phyloP scores from a whole-genome alignment of 1,139 yeast genomes.

The Saccharomycopsis hybrid region DNA sequence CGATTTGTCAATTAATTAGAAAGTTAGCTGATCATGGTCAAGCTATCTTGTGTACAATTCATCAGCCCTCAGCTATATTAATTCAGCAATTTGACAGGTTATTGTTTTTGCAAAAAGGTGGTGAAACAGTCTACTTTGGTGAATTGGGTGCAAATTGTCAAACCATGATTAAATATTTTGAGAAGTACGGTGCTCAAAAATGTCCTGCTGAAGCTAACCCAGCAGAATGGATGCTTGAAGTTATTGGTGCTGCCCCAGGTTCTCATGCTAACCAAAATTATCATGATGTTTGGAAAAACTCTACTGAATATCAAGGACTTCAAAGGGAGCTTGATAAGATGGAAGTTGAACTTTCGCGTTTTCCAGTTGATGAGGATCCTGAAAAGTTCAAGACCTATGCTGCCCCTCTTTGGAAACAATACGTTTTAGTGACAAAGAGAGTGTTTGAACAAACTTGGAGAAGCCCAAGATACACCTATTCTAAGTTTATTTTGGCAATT shows the following conservation, averaged over 20 bases:
- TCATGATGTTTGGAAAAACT: constrained; percentile 58
- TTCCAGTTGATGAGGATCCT: constrained; percentile 24
- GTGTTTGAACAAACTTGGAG: constrained; percentile 66
- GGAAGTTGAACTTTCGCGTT: constrained; percentile 40
- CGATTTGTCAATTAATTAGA: constrained; percentile 69
- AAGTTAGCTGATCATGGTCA: constrained; percentile 73
- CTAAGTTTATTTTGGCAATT: constrained; percentile 49
- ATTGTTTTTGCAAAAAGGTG: constrained; percentile 66
- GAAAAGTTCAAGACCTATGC: constrained; percentile 30
- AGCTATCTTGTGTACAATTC: constrained; percentile 77
- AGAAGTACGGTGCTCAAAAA: constrained; percentile 52
- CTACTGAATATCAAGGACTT: constrained; percentile 45
- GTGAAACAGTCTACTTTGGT: constrained; percentile 75
- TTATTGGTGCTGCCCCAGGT: constrained; percentile 82
- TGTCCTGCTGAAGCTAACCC: constrained; percentile 72
- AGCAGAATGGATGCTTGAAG: constrained; percentile 82
- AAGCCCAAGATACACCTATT: constrained; percentile 65
- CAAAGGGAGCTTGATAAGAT: constrained; percentile 37
- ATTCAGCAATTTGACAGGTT: constrained; percentile 74
- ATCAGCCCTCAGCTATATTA: constrained; percentile 75
- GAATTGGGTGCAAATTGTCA: constrained; percentile 63
- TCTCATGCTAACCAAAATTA: constrained; percentile 62
- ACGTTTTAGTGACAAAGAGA: constrained; percentile 44
- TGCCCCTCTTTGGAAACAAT: constrained; percentile 45
- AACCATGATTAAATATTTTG: constrained; percentile 54